A percentile compares a stretch with the other conserved stretches of the same genome.
Evolutionary conservation across 257 asterid genomes (phyloP).

Genomic region (Apocynum venetum): DNA sequence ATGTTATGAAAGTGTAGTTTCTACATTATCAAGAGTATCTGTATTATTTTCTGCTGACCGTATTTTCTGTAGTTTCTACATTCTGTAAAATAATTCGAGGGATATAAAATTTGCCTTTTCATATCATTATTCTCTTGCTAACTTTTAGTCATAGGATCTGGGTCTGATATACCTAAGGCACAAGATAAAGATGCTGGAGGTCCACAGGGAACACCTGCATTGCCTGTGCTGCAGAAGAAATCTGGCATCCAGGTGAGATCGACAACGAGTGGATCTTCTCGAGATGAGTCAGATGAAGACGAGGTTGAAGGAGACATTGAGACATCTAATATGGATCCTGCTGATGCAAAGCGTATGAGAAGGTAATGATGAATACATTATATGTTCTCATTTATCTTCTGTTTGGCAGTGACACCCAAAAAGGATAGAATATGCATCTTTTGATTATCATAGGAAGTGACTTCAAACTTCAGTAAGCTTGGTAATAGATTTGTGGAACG

Average conservation of each 20-base stretch:
- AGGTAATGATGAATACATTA: constrained; percentile 50
- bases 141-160: constrained; percentile 35
- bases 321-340: constrained; percentile 50
- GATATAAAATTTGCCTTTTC: background rate
- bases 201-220: constrained; percentile 48
- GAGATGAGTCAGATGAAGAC: constrained; percentile 86
- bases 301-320: constrained; percentile 85
- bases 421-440: background rate
- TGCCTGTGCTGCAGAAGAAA: constrained; percentile 52
- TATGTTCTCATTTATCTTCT: constrained; percentile 8
- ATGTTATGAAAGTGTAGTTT: background rate
- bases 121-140: constrained; percentile 9
- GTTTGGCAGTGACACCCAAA: background rate
- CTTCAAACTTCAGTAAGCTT: background rate
- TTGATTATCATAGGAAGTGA: background rate
- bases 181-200: constrained; percentile 55
- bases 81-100: background rate
- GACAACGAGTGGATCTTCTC: constrained; percentile 86
- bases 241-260: constrained; percentile 59
- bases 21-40: background rate
- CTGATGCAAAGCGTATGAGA: constrained; percentile 83
- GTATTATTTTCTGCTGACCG: background rate
- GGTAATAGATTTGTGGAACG: background rate
- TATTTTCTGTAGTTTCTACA: background rate
- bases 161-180: constrained; percentile 39